Evolutionary conservation across 2,329 filamentous ascomycete genomes (phyloP).

Genomic region (Pseudopithomyces maydicus): DNA sequence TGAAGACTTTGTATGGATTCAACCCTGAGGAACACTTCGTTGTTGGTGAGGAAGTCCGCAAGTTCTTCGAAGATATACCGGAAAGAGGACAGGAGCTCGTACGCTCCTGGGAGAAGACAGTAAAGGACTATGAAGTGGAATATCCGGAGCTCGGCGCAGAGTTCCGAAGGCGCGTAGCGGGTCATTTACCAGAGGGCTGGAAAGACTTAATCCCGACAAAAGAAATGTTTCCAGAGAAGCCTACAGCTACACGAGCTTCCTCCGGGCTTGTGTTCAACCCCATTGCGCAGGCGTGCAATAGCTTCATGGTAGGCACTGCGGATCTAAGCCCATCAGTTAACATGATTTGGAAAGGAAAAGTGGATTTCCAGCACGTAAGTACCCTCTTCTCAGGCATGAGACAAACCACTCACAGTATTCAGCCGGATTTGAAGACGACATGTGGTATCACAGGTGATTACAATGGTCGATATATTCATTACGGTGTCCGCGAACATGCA

Average conservation of each 20-base stretch:
- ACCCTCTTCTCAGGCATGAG: neutral
- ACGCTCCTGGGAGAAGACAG: slow-evolving; percentile 54
- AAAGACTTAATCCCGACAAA: slow-evolving; percentile 54
- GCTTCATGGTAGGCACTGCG: slow-evolving; percentile 77
- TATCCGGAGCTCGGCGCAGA: slow-evolving; percentile 58
- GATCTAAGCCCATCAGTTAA: slow-evolving; percentile 60
- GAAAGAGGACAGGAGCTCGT: slow-evolving; percentile 54
- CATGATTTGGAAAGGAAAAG: slow-evolving; percentile 58
- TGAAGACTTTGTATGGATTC: slow-evolving; percentile 57
- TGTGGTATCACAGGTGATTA: slow-evolving; percentile 62
- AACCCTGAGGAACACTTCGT: slow-evolving; percentile 53
- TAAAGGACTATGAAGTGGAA: slow-evolving; percentile 50
- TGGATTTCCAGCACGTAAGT: slow-evolving; percentile 56
- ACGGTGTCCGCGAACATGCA: slow-evolving; percentile 44
- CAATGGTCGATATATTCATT: slow-evolving; percentile 57
- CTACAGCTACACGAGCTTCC: slow-evolving; percentile 58
- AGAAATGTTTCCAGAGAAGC: slow-evolving; percentile 50
- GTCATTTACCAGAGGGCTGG: slow-evolving; percentile 57
- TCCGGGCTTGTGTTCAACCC: slow-evolving; percentile 57
- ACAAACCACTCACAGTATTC: slow-evolving; percentile 16
- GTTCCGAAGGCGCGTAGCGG: slow-evolving; percentile 54
- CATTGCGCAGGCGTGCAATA: slow-evolving; percentile 79
- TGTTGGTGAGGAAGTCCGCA: slow-evolving; percentile 50
- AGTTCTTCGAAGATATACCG: slow-evolving; percentile 58
- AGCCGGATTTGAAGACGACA: slow-evolving; percentile 36